phyloP scores from a whole-genome alignment of 805 yeast species.

The Candida montana region DNA sequence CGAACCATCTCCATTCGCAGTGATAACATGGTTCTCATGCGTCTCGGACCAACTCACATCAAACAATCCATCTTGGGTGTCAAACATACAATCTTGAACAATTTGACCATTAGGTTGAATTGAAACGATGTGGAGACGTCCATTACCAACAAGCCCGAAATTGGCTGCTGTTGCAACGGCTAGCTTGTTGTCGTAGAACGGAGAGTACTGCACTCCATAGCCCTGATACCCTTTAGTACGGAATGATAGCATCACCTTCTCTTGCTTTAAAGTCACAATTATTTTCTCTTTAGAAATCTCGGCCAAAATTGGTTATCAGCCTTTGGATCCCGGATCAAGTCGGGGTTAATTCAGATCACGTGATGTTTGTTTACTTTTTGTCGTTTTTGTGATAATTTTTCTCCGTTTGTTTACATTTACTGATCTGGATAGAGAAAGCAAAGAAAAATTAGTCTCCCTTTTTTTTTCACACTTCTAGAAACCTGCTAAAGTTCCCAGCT shows the following conservation, averaged over 20 bases:
- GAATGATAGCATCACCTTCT: conserved; percentile 65
- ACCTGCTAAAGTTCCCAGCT: too few species aligned
- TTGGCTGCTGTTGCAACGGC: conserved; percentile 92
- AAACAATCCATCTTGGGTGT: conserved; percentile 90
- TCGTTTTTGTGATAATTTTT: not conserved
- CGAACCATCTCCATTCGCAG: conserved; percentile 88
- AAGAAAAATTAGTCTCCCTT: not conserved
- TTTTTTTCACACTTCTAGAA: not conserved
- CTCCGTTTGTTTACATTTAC: conserved; percentile 5
- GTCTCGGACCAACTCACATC: conserved; percentile 86
- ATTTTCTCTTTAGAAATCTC: too few species aligned
- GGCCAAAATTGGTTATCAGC: too few species aligned
- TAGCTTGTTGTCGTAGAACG: conserved; percentile 81
- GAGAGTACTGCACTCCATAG: conserved; percentile 83
- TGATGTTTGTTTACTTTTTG: conserved; percentile 2
- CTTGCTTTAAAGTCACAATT: too few species aligned
- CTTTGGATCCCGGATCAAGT: not conserved
- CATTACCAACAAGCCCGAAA: conserved; percentile 93
- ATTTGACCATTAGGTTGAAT: conserved; percentile 66
- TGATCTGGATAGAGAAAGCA: not conserved
- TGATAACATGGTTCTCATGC: conserved; percentile 80
- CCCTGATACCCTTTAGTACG: conserved; percentile 82
- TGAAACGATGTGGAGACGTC: conserved; percentile 65
- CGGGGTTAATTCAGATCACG: not conserved
- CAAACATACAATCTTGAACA: conserved; percentile 51